phyloP scores from a whole-genome alignment of 768 basidiomycete species.

The Cystofilobasidium ferigula region DNA sequence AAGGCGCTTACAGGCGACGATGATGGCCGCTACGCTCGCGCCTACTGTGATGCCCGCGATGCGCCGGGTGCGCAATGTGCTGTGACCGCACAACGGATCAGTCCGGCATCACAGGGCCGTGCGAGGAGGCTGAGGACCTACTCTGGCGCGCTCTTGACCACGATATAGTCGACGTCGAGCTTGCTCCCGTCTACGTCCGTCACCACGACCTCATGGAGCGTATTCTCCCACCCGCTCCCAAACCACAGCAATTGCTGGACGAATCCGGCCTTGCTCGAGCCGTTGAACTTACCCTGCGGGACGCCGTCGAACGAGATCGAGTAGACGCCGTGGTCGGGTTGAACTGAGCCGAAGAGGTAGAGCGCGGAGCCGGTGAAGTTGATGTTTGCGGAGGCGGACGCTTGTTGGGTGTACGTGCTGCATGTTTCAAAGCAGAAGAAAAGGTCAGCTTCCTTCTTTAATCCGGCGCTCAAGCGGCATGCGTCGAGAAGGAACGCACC shows the following conservation, averaged over 20 bases:
- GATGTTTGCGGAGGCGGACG: constrained; percentile 7
- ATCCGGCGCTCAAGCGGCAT: background rate
- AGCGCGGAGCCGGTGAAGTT: constrained; percentile 18
- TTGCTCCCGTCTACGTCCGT: constrained; percentile 23
- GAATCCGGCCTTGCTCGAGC: constrained; percentile 7
- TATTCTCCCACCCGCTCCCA: background rate
- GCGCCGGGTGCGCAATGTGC: constrained; percentile 1
- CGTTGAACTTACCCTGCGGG: constrained; percentile 8
- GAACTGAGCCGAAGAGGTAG: constrained; percentile 24
- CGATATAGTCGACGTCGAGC: constrained; percentile 22
- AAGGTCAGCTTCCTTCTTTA: background rate
- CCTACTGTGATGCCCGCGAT: constrained; percentile 25
- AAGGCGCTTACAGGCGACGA: constrained; percentile 13
- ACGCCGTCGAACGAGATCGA: constrained; percentile 17
- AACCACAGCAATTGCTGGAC: constrained; percentile 24
- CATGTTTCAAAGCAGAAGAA: background rate
- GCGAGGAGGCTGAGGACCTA: background rate
- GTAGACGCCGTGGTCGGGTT: constrained; percentile 24
- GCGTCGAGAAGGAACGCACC: background rate
- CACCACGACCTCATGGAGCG: constrained; percentile 3
- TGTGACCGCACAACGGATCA: background rate
- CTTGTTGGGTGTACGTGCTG: constrained; percentile 19
- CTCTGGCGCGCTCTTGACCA: constrained; percentile 7
- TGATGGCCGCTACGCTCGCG: constrained; percentile 1
- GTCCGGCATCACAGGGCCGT: background rate